Conservation (phyloP, 805 yeast species). For the Blastobotrys parvus region DNA sequence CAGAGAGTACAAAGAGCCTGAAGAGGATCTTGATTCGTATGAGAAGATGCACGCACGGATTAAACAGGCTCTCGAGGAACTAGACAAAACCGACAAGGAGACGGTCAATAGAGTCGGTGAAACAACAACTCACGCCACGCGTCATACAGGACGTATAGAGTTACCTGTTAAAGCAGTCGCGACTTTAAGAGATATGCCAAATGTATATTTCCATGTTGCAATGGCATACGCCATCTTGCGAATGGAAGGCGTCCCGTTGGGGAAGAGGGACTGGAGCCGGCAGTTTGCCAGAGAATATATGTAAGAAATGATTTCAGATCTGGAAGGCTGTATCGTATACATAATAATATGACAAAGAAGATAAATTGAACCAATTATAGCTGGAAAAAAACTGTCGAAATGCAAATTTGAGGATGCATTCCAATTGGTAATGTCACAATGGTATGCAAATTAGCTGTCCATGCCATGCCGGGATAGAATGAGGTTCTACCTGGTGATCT, state of each 20-base stretch:
- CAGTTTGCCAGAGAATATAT: neutral
- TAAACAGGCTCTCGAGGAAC: neutral
- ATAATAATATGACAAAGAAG: too few species aligned
- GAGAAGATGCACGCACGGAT: neutral
- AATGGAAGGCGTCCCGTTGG: neutral
- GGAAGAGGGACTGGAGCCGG: neutral
- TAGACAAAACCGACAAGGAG: neutral
- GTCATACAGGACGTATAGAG: neutral
- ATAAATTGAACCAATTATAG: too few species aligned
- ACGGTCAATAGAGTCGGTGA: neutral
- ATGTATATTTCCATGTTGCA: neutral
- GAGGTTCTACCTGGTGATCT: too few species aligned
- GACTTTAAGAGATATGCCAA: neutral
- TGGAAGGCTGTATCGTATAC: too few species aligned
- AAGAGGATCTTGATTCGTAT: neutral
- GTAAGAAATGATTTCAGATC: too few species aligned
- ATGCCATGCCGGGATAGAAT: too few species aligned
- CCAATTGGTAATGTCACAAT: too few species aligned
- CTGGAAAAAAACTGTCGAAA: too few species aligned
- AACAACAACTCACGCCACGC: neutral
- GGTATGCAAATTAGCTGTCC: too few species aligned
- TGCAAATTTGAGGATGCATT: too few species aligned
- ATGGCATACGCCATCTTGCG: conserved; percentile 1
- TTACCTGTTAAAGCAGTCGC: neutral
- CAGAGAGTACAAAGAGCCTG: neutral